A percentile compares a stretch with the other conserved stretches of the same genome.
phyloP scores from a whole-genome alignment of 495 filamentous ascomycete genomes.

The Aspergillus olivimuriae region DNA sequence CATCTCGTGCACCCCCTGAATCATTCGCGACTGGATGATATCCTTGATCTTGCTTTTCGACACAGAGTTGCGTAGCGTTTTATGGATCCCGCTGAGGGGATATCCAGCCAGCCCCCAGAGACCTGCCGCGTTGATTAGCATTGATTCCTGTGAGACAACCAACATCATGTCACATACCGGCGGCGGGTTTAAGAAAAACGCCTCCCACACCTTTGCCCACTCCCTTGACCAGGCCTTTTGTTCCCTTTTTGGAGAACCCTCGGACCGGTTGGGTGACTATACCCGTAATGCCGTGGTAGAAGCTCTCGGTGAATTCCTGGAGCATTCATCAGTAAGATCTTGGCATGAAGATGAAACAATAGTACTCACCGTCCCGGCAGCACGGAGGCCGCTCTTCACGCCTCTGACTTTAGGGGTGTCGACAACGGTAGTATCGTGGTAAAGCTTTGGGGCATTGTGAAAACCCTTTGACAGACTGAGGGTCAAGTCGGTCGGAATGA shows the following conservation, averaged over 20 bases:
- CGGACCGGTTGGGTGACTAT: slow-evolving; percentile 62
- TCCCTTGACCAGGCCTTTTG: slow-evolving; percentile 65
- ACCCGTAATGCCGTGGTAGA: slow-evolving; percentile 68
- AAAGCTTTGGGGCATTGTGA: slow-evolving; percentile 75
- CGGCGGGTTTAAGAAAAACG: slow-evolving; percentile 60
- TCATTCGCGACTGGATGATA: slow-evolving; percentile 63
- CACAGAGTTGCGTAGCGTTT: slow-evolving; percentile 59
- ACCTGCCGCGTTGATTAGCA: slow-evolving; percentile 9
- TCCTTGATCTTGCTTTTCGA: slow-evolving; percentile 60
- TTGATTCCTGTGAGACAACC: not conserved
- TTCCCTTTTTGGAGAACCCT: slow-evolving; percentile 63
- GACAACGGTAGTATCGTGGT: slow-evolving; percentile 68
- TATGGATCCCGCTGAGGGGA: slow-evolving; percentile 68
- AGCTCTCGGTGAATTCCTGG: slow-evolving; percentile 57
- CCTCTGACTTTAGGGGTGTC: slow-evolving; percentile 64
- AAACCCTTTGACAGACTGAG: slow-evolving; percentile 76
- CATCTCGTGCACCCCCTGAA: slow-evolving; percentile 63
- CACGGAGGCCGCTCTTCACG: slow-evolving; percentile 58
- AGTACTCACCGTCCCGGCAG: slow-evolving; percentile 47
- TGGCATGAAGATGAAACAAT: not conserved
- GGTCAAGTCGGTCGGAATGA: slow-evolving; percentile 75
- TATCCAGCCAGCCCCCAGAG: slow-evolving; percentile 66
- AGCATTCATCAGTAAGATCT: not conserved
- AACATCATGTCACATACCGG: slow-evolving; percentile 41
- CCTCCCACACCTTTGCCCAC: slow-evolving; percentile 72